phyloP scores from a whole-genome alignment of 345 rosid genomes.

The Trapa incisa region DNA sequence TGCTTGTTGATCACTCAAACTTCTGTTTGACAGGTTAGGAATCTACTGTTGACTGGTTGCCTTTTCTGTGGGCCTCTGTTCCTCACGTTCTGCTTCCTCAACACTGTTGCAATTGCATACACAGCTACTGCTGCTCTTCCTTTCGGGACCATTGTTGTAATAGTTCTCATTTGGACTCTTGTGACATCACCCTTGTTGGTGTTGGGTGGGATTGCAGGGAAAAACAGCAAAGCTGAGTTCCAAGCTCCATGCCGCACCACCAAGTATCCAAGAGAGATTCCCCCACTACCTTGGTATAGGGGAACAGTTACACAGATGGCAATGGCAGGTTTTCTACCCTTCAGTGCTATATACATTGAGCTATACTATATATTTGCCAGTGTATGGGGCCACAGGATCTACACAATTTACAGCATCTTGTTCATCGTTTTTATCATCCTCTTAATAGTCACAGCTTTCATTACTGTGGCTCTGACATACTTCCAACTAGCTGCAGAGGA shows the following conservation, averaged over 20 bases:
- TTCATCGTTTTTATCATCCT: conserved; percentile 47
- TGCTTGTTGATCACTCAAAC: neutral
- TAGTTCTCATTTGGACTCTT: conserved; percentile 39
- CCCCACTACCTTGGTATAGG: conserved; percentile 41
- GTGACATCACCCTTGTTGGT: conserved; percentile 40
- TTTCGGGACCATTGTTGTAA: conserved; percentile 40
- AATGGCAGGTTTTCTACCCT: conserved; percentile 50
- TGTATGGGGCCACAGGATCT: conserved; percentile 54
- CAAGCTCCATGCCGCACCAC: conserved; percentile 53
- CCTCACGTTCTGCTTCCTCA: conserved; percentile 39
- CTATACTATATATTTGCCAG: conserved; percentile 48
- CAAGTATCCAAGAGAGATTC: conserved; percentile 45
- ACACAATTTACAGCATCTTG: conserved; percentile 45
- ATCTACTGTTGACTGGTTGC: conserved; percentile 34
- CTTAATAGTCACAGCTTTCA: conserved; percentile 43
- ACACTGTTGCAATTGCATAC: conserved; percentile 40
- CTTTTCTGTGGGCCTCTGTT: conserved; percentile 43
- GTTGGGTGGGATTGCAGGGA: conserved; percentile 46
- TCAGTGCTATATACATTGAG: conserved; percentile 48
- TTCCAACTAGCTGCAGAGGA: conserved; percentile 54
- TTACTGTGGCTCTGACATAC: conserved; percentile 43
- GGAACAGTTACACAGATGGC: conserved; percentile 45
- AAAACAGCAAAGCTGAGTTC: conserved; percentile 47
- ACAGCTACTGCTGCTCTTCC: conserved; percentile 45
- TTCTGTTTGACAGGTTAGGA: conserved; percentile 31